Percentiles rank a stretch among this genome's conserved stretches.
Conservation (phyloP, 179 eudicot species). For the Camellia oleifera region DNA sequence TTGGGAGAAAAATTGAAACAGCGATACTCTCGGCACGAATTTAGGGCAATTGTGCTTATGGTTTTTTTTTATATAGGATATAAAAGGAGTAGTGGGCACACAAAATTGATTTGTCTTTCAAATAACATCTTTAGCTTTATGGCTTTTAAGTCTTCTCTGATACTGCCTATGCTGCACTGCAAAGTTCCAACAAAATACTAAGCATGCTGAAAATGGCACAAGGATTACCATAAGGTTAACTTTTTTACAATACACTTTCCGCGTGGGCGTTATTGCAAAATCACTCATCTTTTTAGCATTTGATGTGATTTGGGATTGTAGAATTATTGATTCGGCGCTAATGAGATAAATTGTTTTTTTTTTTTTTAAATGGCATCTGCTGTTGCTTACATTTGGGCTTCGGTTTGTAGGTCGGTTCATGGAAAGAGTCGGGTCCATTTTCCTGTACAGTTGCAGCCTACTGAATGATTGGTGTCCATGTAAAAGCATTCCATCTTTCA, state of each 20-base stretch:
- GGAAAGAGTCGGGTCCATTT: too few species aligned
- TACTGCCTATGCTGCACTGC: background rate
- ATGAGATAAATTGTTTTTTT: too few species aligned
- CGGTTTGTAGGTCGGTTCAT: too few species aligned
- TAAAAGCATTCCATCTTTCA: too few species aligned
- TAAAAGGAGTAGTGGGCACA: slow-evolving; percentile 2
- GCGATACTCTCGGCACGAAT: background rate
- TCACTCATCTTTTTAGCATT: background rate
- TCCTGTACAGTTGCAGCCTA: too few species aligned
- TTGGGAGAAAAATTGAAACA: background rate
- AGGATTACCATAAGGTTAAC: background rate
- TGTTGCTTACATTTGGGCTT: too few species aligned
- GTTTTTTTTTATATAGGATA: too few species aligned
- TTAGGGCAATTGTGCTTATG: background rate
- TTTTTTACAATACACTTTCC: background rate
- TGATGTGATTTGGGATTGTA: slow-evolving; percentile 2
- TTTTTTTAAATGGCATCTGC: too few species aligned
- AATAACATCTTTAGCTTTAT: background rate
- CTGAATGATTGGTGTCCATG: too few species aligned
- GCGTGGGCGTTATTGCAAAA: background rate
- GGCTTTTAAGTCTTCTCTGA: background rate
- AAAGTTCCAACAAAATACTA: background rate
- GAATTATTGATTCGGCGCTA: background rate
- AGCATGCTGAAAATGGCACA: background rate
- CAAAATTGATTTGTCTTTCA: background rate